Evolutionary conservation across 2,329 filamentous ascomycete genomes (phyloP), one percentile per base, ranked within the genome.

Genomic region (Microsporum ferrugineum): DNA sequence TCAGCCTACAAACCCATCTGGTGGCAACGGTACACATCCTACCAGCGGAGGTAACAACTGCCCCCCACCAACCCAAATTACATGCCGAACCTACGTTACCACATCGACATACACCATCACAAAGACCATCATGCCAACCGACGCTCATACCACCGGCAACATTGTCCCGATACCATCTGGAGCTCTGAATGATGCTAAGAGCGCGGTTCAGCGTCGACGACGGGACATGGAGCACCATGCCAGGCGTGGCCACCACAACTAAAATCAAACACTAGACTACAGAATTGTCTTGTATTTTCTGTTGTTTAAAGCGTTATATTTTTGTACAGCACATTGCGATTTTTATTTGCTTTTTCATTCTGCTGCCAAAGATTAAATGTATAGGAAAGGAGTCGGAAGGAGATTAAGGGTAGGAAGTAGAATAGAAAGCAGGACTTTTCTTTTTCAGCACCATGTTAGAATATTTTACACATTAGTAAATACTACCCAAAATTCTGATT

Each of bases 111-210:
- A 31, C 39, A 45, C 57, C 7, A 14, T 59, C 17, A 29, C 36
- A n/a, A 47, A 33, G n/a, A 57, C 55, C 31, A 33, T 57, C 27
- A 36, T 31, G 14, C 55, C 34, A 43, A 27, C 39, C 14, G 27
- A 34, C 5, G 4, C 39, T n/a, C 58, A 57, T 33, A 58, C 39
- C n/a, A 57, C 41, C 5, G 57, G 56, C 29, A 57, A 56, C 41
- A 60, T 60, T 36, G 51, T 61, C 49, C 60, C 62, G 29, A 57
- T 63, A 34, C 59, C 57, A 10, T 58, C 60, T 51, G 31, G 29
- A 17, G 29, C 33, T 2, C 8, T 34, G 23, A 45, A 56, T 7
- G 57, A 55, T 29, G 41, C 8, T 5, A 59, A 61, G 51, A 60
- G 57, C 17, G 57, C 55, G 38, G 59, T 47, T 57, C 47, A 58